phyloP scores from a whole-genome alignment of 1,139 yeast genomes.

The Pichia sp. region DNA sequence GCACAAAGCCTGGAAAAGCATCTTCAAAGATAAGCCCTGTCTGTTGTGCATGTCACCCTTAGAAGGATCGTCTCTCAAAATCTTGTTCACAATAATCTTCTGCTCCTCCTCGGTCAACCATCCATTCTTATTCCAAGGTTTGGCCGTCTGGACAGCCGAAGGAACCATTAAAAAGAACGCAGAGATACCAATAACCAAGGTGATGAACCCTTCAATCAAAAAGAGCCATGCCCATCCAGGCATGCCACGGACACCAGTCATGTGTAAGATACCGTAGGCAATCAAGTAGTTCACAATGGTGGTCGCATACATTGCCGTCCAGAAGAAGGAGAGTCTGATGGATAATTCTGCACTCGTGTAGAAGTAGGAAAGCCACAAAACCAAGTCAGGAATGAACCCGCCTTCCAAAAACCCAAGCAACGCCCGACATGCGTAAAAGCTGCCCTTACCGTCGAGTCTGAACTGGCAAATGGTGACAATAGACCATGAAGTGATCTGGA shows the following conservation, averaged over 20 bases:
- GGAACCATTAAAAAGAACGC: slow-evolving; percentile 59
- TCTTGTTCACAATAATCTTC: slow-evolving; percentile 57
- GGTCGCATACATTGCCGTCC: slow-evolving; percentile 43
- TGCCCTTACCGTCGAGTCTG: slow-evolving; percentile 34
- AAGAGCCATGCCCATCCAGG: slow-evolving; percentile 67
- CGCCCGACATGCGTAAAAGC: slow-evolving; percentile 43
- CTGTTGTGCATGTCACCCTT: slow-evolving; percentile 69
- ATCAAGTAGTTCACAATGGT: slow-evolving; percentile 40
- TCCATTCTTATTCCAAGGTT: slow-evolving; percentile 42
- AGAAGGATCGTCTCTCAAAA: slow-evolving; percentile 63
- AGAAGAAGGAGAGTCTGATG: slow-evolving; percentile 47
- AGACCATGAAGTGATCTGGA: slow-evolving; percentile 49
- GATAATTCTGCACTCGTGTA: slow-evolving; percentile 50
- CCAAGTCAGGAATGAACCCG: slow-evolving; percentile 54
- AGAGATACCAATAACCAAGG: slow-evolving; percentile 50
- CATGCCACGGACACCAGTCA: slow-evolving; percentile 38
- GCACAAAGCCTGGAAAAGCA: slow-evolving; percentile 36
- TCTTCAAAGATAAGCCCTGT: slow-evolving; percentile 42
- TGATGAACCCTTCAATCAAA: slow-evolving; percentile 57
- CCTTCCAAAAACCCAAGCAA: slow-evolving; percentile 50
- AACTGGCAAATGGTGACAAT: slow-evolving; percentile 47
- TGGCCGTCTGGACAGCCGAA: slow-evolving; percentile 51
- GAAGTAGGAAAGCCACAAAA: slow-evolving; percentile 53
- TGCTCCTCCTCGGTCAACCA: slow-evolving; percentile 64
- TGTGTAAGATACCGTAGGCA: slow-evolving; percentile 44